phyloP scores from a whole-genome alignment of 2,329 filamentous ascomycete genomes.

The Metarhizium anisopliae region DNA sequence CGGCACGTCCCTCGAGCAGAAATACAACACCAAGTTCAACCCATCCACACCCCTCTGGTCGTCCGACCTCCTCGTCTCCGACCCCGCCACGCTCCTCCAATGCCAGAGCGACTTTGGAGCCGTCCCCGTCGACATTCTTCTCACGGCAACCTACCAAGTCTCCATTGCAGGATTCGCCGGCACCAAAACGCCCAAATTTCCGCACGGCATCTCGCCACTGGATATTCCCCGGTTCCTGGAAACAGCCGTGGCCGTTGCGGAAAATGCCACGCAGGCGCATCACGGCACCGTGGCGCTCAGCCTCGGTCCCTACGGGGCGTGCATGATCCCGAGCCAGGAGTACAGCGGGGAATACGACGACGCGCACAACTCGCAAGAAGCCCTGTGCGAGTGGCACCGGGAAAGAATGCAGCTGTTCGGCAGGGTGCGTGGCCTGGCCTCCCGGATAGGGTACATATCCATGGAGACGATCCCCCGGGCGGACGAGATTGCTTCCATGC shows the following conservation, averaged over 20 bases:
- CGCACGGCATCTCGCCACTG: constrained; percentile 31
- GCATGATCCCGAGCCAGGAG: constrained; percentile 56
- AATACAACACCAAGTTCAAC: constrained; percentile 43
- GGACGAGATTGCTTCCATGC: constrained; percentile 52
- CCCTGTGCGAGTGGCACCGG: constrained; percentile 47
- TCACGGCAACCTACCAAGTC: constrained; percentile 61
- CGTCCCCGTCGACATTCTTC: constrained; percentile 52
- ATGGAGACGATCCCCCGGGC: constrained; percentile 58
- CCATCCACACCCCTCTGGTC: constrained; percentile 55
- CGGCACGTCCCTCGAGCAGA: constrained; percentile 55
- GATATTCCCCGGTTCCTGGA: constrained; percentile 33
- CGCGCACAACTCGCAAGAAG: constrained; percentile 31
- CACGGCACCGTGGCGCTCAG: constrained; percentile 42
- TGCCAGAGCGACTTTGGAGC: constrained; percentile 48
- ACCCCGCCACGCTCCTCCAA: constrained; percentile 38
- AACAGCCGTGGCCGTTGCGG: constrained; percentile 34
- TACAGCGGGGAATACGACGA: constrained; percentile 54
- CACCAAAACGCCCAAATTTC: constrained; percentile 33
- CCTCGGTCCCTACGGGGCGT: constrained; percentile 58
- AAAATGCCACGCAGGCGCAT: constrained; percentile 22
- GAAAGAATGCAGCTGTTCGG: constrained; percentile 44
- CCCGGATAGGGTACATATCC: constrained; percentile 44
- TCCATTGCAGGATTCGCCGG: constrained; percentile 46
- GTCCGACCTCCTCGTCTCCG: constrained; percentile 52
- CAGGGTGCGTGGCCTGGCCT: constrained; percentile 24